phyloP scores from a whole-genome alignment of 495 filamentous ascomycete species.

The Penicillium psychrofluorescens region DNA sequence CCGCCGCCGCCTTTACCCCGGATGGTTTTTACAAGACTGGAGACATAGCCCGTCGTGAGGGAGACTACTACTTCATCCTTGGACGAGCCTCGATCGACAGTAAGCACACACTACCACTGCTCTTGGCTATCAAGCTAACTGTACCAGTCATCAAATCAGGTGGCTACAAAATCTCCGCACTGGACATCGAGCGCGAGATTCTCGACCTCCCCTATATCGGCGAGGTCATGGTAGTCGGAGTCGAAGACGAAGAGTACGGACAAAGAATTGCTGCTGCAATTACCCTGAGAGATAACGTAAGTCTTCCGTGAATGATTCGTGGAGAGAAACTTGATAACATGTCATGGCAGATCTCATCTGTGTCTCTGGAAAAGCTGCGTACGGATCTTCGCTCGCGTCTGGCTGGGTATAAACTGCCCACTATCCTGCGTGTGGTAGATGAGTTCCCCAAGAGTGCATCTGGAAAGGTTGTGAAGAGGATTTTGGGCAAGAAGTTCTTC shows the following conservation, averaged over 20 bases:
- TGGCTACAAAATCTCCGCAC: conserved; percentile 35
- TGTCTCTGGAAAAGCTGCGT: conserved; percentile 17
- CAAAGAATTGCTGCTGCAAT: conserved; percentile 24
- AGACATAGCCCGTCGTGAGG: conserved; percentile 26
- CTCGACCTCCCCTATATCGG: conserved; percentile 25
- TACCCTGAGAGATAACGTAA: too few relatives aligned
- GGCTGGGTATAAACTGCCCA: conserved; percentile 32
- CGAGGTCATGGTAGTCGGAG: conserved; percentile 35
- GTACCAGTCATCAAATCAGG: conserved; percentile 28
- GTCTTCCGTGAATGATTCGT: conserved; percentile 5
- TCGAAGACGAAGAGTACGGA: conserved; percentile 30
- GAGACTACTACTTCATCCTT: conserved; percentile 27
- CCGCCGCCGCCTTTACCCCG: conserved; percentile 5
- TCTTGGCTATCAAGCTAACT: too few relatives aligned
- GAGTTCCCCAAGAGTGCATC: too few relatives aligned
- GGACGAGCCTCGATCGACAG: conserved; percentile 30
- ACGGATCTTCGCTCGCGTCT: conserved; percentile 19
- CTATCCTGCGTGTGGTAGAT: conserved; percentile 22
- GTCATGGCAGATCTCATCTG: too few relatives aligned
- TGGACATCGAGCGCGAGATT: conserved; percentile 33
- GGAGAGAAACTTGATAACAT: conserved; percentile 6
- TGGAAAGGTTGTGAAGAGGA: too few relatives aligned
- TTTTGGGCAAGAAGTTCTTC: too few relatives aligned
- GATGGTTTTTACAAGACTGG: conserved; percentile 31
- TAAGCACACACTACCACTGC: not conserved